phyloP scores from a whole-genome alignment of 768 basidiomycete genomes.

The Pisolithus sp. region DNA sequence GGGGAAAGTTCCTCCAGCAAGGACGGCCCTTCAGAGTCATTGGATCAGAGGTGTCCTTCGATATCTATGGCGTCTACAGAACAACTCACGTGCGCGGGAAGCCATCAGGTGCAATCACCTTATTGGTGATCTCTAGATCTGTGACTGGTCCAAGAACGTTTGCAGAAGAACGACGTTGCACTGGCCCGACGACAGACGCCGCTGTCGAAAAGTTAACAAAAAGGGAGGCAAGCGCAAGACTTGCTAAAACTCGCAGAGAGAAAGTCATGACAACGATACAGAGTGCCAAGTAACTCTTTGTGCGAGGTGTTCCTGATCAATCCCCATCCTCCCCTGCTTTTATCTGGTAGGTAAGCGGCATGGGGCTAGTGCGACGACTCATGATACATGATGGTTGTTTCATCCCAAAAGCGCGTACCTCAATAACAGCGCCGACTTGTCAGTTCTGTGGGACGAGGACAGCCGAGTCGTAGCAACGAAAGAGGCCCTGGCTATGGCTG shows the following conservation, averaged over 20 bases:
- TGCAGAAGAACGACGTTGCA: conserved; percentile 1
- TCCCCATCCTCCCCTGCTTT: too few relatives aligned
- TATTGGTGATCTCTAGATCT: conserved; percentile 37
- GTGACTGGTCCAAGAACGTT: conserved; percentile 20
- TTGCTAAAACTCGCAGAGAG: background rate
- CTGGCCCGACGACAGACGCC: conserved; percentile 1
- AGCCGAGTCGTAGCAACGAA: too few relatives aligned
- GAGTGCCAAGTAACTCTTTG: too few relatives aligned
- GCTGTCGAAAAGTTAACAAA: background rate
- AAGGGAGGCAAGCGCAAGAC: background rate
- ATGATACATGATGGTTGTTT: too few relatives aligned
- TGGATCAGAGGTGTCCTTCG: conserved; percentile 24
- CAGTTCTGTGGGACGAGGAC: too few relatives aligned
- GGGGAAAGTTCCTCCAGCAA: conserved; percentile 43
- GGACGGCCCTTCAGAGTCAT: conserved; percentile 27
- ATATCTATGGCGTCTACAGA: background rate
- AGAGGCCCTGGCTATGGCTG: too few relatives aligned
- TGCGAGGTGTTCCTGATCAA: too few relatives aligned
- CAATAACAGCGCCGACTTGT: too few relatives aligned
- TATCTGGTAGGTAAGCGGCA: too few relatives aligned
- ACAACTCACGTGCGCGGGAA: conserved; percentile 31
- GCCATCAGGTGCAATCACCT: conserved; percentile 45
- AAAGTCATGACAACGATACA: background rate
- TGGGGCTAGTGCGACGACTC: too few relatives aligned
- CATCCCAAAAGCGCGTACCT: too few relatives aligned